Evolutionary conservation across 495 filamentous ascomycete genomes (phyloP).

Genomic region (Penicillium taxi): DNA sequence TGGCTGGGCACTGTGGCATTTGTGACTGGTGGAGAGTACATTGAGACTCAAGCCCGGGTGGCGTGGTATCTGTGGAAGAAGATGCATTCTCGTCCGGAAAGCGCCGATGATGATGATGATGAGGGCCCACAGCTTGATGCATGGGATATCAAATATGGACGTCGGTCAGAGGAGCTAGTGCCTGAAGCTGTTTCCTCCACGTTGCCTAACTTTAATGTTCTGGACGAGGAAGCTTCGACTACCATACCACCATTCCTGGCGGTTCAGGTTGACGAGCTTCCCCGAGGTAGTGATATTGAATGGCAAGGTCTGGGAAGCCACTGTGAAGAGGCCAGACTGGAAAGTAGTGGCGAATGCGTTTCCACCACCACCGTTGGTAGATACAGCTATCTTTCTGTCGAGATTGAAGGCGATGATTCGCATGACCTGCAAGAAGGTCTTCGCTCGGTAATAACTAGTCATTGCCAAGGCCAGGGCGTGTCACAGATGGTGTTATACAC

Average conservation of each 20-base stretch:
- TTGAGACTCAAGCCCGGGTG: slow-evolving; percentile 28
- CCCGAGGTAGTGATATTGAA: slow-evolving; percentile 60
- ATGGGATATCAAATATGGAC: slow-evolving; percentile 63
- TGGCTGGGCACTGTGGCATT: slow-evolving; percentile 70
- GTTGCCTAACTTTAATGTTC: slow-evolving; percentile 27
- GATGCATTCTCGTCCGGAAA: slow-evolving; percentile 29
- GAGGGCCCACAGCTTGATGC: slow-evolving; percentile 49
- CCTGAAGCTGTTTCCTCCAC: slow-evolving; percentile 7
- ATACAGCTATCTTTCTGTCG: slow-evolving; percentile 26
- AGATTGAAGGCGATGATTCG: slow-evolving; percentile 16
- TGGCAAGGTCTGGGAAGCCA: slow-evolving; percentile 53
- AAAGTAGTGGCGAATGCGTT: slow-evolving; percentile 12
- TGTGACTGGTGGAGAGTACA: slow-evolving; percentile 35
- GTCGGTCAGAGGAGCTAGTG: slow-evolving; percentile 17
- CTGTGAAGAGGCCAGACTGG: slow-evolving; percentile 20
- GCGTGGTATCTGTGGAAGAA: slow-evolving; percentile 47
- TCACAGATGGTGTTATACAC: slow-evolving; percentile 35
- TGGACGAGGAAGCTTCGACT: slow-evolving; percentile 12
- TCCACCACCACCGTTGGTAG: slow-evolving; percentile 15
- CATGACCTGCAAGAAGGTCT: slow-evolving; percentile 17
- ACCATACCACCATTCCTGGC: slow-evolving; percentile 57
- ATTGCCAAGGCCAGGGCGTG: slow-evolving; percentile 6
- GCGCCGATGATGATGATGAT: slow-evolving; percentile 27
- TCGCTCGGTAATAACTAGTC: slow-evolving; percentile 11
- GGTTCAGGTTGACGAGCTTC: slow-evolving; percentile 63